Evolutionary conservation across 2,329 filamentous ascomycete genomes (phyloP), one percentile per base, ranked within the genome.

Genomic region (Chaetothyriales sp.): DNA sequence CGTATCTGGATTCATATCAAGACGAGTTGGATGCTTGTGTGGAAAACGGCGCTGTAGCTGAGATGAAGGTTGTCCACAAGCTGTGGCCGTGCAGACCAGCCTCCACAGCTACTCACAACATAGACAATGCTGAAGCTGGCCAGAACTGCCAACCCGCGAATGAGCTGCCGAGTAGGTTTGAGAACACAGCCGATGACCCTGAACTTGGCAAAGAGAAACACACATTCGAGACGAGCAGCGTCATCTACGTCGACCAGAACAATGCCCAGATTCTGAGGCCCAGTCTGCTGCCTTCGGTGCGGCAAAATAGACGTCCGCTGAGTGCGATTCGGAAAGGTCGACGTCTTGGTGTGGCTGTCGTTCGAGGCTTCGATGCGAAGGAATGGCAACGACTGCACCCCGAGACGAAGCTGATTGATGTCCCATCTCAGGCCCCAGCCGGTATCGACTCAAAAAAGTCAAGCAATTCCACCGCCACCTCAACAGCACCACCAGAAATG

Each of bases 21-120:
- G 89, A 95, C 61, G 90, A 98, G 66, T 71, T 98, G 6, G 81
- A 83, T 57, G 94, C 87, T 65, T 93, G 92, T 4, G 75, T 95
- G 5, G 86, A 95, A 48, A 86, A 95, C 51, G 92, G 92, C 1
- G 82, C 90, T 1, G 73, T 83, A 8, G 92, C 90, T 0, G 92
- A 98, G 66, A 83, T 92, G 68, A 96, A 96, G 65, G 82, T 95
- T 6, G 79, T 86, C 0, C 81, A 95, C 66, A 80, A 74, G 36
- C 70, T 96, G 7, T 95, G 89, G 88, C 55, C 55, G 65, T 68
- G 57, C 57, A 62, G 58, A 61, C 65, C 59, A 58, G 59, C 28
- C 57, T 63, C 67, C 60, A 57, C 70, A 61, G 49, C 66, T 57
- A 51, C 70, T 65, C 48, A 64, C 63, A 55, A 67, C 55, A 54